phyloP scores from a whole-genome alignment of 2,329 filamentous ascomycete genomes.

The Colletotrichum sp. region DNA sequence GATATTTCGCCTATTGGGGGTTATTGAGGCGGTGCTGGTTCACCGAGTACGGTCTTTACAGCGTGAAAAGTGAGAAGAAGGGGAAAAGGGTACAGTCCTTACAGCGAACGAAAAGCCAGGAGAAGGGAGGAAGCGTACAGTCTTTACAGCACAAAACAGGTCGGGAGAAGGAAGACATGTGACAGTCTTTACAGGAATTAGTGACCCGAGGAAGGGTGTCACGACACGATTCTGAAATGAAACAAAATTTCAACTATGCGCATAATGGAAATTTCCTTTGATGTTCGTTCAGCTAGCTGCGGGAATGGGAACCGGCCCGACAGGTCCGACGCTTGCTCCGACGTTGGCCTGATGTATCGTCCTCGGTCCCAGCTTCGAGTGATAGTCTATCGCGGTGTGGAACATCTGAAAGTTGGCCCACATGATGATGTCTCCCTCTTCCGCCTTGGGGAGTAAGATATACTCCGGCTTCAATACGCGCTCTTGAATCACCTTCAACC shows the following conservation, averaged over 20 bases:
- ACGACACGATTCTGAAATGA: background rate
- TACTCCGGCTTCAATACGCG: background rate
- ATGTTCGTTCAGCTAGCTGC: background rate
- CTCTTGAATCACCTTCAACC: background rate
- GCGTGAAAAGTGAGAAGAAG: background rate
- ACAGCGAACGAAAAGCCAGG: background rate
- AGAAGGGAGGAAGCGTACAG: background rate
- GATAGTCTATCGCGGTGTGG: background rate
- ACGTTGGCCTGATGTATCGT: background rate
- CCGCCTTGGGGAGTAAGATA: background rate
- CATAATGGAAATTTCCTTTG: background rate
- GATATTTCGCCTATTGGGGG: constrained; percentile 2
- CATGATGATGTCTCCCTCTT: background rate
- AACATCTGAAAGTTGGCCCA: background rate
- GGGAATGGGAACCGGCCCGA: background rate
- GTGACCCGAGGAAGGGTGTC: background rate
- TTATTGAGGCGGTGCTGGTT: background rate
- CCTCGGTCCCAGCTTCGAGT: background rate
- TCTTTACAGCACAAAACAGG: background rate
- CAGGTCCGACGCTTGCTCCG: background rate
- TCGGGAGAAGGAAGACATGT: background rate
- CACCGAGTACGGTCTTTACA: background rate
- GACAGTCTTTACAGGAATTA: background rate
- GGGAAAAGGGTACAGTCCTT: background rate
- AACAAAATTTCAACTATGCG: background rate